Evolutionary conservation across 164 flowering plant species (phyloP), one percentile per base, ranked within the genome.

Genomic region (Litsea cubeba): DNA sequence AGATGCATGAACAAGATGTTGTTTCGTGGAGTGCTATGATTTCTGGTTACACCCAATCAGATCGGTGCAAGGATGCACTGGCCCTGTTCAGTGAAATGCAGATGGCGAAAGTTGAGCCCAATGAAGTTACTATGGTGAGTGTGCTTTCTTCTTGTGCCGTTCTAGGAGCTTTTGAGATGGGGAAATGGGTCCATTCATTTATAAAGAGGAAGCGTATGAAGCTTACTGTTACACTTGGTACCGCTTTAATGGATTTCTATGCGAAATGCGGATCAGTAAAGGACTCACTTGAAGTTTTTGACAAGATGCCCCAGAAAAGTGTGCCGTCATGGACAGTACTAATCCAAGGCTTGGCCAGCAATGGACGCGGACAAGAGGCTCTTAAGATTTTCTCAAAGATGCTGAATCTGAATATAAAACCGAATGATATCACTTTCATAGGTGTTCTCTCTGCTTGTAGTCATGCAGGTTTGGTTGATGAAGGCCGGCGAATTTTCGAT

Each of bases 1-100:
- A 78, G 14, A 81, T 88, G 84, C 32, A 70, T 40, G 40, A 12
- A 40, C 74, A 79, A 69, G 85, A 85, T 82, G 86, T 86, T 12
- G 85, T 88, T 69, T 82, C 85, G 12, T 86, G 88, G 87, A 85
- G 81, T 74, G 85, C 89, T 12, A 85, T 86, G 87, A 88, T 85
- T 28, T 83, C 86, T 26, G 87, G 88, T 18, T 88, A 79, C 71
- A 78, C 66, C 69, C 87, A 87, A 76, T 72, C 82, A 5, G 71
- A 79, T 23, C 74, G 62, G 28, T 79, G 81, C 12, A 85, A 65
- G 54, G 85, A 85, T 58, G 89, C 87, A 0, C 82, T 88, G 11
- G 72, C 72, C 70, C 60, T 85, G 62, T 83, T 87, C 50, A 76
- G 77, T 22, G 77, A 80, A 65, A 82, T 85, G 88, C 88, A 82